phyloP scores from a whole-genome alignment of 2,329 filamentous ascomycete genomes.

The Calonectria montana region DNA sequence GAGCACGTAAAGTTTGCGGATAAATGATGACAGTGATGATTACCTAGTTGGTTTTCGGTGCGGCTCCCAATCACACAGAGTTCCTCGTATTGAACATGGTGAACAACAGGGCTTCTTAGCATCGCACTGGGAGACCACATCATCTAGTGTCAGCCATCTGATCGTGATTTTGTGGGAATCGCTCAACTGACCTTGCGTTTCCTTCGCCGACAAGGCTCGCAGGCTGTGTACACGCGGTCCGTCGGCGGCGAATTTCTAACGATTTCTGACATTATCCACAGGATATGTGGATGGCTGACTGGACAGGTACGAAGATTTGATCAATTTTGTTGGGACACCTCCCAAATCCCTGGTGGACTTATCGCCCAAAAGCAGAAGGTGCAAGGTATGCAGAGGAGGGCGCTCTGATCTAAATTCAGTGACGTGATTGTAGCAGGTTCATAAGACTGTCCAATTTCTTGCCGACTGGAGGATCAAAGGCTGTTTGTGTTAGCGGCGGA shows the following conservation, averaged over 20 bases:
- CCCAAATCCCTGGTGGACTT: too few relatives aligned
- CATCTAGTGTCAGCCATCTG: neutral
- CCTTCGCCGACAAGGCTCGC: neutral
- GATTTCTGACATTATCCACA: too few relatives aligned
- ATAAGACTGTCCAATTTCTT: neutral
- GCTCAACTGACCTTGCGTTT: neutral
- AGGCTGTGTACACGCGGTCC: neutral
- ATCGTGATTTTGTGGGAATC: too few relatives aligned
- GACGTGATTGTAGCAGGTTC: too few relatives aligned
- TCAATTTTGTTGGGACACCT: too few relatives aligned
- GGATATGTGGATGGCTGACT: neutral
- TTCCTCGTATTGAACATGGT: neutral
- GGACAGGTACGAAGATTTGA: neutral
- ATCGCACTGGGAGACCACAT: neutral
- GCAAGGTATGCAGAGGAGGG: too few relatives aligned
- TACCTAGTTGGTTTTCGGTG: neutral
- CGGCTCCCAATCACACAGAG: neutral
- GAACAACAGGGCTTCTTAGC: neutral
- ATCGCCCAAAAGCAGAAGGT: too few relatives aligned
- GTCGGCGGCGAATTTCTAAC: neutral
- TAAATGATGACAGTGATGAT: neutral
- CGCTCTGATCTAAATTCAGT: too few relatives aligned
- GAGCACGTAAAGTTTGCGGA: too few relatives aligned
- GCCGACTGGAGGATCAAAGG: too few relatives aligned
- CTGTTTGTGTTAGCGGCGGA: neutral